Evolutionary conservation across 768 basidiomycete genomes (phyloP).

Genomic region (Exidia glandulosa): DNA sequence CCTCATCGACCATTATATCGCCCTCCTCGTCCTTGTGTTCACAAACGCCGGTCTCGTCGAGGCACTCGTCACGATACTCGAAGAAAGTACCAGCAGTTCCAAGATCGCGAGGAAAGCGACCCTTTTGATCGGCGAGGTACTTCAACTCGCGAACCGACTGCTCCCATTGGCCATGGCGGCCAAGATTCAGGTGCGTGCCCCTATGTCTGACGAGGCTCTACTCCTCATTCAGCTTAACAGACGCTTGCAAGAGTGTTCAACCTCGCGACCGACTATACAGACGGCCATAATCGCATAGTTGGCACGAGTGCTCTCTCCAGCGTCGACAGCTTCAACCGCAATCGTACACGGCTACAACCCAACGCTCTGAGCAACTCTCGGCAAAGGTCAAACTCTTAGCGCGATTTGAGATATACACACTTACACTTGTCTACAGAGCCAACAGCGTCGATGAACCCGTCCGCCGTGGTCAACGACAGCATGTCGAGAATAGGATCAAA

Average conservation of each 20-base stretch:
- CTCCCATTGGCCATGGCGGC: conserved; percentile 76
- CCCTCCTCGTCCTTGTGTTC: conserved; percentile 72
- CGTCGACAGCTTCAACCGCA: conserved; percentile 91
- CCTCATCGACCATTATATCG: conserved; percentile 87
- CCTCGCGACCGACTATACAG: conserved; percentile 68
- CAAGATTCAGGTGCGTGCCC: conserved; percentile 55
- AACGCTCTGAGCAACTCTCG: conserved; percentile 42
- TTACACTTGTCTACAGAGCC: conserved; percentile 31
- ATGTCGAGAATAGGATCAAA: conserved; percentile 73
- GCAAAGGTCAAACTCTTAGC: conserved; percentile 39
- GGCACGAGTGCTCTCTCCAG: conserved; percentile 78
- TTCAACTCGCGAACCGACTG: conserved; percentile 80
- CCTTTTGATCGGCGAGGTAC: conserved; percentile 78
- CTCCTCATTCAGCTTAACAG: conserved; percentile 25
- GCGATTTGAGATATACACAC: neutral
- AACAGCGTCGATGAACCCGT: conserved; percentile 66
- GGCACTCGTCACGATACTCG: conserved; percentile 61
- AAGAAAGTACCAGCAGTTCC: conserved; percentile 63
- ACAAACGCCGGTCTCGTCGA: conserved; percentile 82
- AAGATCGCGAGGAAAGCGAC: conserved; percentile 83
- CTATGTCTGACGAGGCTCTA: neutral
- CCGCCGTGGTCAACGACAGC: conserved; percentile 77
- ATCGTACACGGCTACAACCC: conserved; percentile 61
- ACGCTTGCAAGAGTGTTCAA: conserved; percentile 76
- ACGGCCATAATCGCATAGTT: conserved; percentile 66